These are phyloP conservation scores for Chaetomiaceae sp. DNA, from an alignment of 2,329 filamentous ascomycete species.

Conservation along the genomic window DNA sequence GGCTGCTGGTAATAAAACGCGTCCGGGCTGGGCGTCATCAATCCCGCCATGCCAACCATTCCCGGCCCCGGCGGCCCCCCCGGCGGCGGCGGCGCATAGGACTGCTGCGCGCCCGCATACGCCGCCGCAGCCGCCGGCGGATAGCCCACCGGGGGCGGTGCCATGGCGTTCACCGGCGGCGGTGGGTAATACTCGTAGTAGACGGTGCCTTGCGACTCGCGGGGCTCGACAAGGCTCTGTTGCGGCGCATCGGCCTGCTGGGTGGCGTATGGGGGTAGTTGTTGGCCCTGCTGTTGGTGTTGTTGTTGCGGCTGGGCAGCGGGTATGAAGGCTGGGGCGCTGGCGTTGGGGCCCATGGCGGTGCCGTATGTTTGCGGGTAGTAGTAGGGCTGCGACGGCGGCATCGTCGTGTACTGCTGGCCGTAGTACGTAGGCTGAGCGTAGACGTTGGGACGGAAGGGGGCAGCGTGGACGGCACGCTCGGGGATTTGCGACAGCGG, in stretches of 20 bases:
- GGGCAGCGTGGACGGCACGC: constrained; percentile 80
- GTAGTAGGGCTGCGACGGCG: constrained; percentile 58
- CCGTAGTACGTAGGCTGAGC: constrained; percentile 53
- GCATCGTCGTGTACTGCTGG: constrained; percentile 52
- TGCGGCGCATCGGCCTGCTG: constrained; percentile 44
- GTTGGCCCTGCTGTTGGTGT: constrained; percentile 48
- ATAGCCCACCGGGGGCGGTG: background rate
- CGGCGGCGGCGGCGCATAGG: constrained; percentile 44
- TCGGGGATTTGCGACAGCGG: constrained; percentile 90
- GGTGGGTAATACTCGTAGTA: constrained; percentile 88
- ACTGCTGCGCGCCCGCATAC: too few species aligned
- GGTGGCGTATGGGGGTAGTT: constrained; percentile 39
- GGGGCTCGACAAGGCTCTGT: constrained; percentile 54
- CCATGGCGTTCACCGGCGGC: constrained; percentile 48
- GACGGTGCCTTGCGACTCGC: constrained; percentile 92
- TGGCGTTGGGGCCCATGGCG: constrained; percentile 33
- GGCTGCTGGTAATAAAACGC: constrained; percentile 65
- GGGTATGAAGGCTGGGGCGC: constrained; percentile 52
- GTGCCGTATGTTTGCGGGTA: constrained; percentile 52
- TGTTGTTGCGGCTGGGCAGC: constrained; percentile 39
- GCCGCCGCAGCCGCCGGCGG: background rate
- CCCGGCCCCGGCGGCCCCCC: constrained; percentile 34
- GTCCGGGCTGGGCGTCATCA: constrained; percentile 65
- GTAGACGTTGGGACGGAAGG: constrained; percentile 75
- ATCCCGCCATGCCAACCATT: constrained; percentile 64